Evolutionary conservation across 139 green algal genomes (phyloP).

Genomic region (Chlamydomonas schloesseri): DNA sequence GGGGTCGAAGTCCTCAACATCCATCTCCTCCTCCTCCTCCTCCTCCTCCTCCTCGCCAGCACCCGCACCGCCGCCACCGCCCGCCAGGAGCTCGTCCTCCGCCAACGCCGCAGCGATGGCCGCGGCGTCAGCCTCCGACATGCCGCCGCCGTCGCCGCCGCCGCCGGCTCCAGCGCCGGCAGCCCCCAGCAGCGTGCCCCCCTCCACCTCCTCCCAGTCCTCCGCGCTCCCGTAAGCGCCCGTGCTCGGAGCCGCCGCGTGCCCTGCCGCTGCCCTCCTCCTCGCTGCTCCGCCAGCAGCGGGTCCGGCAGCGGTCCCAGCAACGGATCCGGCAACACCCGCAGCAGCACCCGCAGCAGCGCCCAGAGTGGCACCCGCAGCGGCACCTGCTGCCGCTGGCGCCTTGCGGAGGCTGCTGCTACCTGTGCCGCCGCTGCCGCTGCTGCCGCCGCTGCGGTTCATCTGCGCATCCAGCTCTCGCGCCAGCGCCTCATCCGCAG

Average conservation of each 20-base stretch:
- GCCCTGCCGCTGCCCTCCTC: neutral
- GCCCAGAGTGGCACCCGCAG: neutral
- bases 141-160: neutral
- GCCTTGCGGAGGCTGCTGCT: neutral
- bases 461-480: constrained; percentile 38
- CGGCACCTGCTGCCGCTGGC: neutral
- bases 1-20: constrained; percentile 10
- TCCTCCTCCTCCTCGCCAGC: too few species aligned
- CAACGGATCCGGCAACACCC: too few species aligned
- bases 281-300: neutral
- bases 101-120: constrained; percentile 40
- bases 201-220: neutral
- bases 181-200: too few species aligned
- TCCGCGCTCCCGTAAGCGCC: constrained; percentile 23
- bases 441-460: neutral
- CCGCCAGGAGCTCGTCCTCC: constrained; percentile 16
- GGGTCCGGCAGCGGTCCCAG: too few species aligned
- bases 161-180: too few species aligned
- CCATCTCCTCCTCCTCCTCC: neutral
- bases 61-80: neutral
- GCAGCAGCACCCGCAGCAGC: neutral
- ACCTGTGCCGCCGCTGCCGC: neutral
- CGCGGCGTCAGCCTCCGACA: constrained; percentile 43
- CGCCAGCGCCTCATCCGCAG: constrained; percentile 47
- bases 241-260: neutral